These are phyloP conservation scores for Podila epicladia DNA, from an alignment of 192 early-diverging fungal species.

Conservation along the genomic window DNA sequence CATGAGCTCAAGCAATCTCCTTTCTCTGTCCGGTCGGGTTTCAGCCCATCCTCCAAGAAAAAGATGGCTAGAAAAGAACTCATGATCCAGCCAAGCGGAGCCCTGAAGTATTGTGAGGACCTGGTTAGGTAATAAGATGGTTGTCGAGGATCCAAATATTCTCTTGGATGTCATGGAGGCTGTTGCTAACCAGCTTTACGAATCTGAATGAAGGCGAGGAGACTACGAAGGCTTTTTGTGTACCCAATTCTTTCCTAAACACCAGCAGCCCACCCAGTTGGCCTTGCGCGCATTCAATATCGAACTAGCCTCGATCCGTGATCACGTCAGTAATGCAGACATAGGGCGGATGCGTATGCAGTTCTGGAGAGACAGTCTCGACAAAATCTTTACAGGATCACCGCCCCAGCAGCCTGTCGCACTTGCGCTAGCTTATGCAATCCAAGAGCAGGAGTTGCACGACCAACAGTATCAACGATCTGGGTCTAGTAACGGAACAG, in stretches of 20 bases:
- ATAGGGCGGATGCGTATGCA: conserved; percentile 86
- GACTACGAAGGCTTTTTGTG: conserved; percentile 50
- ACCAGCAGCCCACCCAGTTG: conserved; percentile 72
- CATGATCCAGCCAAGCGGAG: conserved; percentile 16
- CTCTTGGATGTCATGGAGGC: no score
- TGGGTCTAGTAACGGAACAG: conserved; percentile 36
- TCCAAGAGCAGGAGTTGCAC: conserved; percentile 39
- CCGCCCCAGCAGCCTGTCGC: conserved; percentile 85
- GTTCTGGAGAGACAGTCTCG: conserved; percentile 91
- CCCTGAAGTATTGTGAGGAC: conserved; percentile 41
- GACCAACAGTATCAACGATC: conserved; percentile 31
- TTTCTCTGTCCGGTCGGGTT: conserved; percentile 21
- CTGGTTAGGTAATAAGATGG: conserved; percentile 27
- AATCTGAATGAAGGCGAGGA: conserved; percentile 8
- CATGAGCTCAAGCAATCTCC: conserved; percentile 35
- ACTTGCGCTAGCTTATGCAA: conserved; percentile 67
- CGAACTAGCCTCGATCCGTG: conserved; percentile 84
- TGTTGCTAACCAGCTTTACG: no score
- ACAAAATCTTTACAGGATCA: conserved; percentile 65
- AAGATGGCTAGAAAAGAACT: conserved; percentile 6
- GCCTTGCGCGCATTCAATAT: conserved; percentile 91
- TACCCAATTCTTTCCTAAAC: conserved; percentile 73
- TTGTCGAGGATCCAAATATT: no score
- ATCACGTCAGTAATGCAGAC: conserved; percentile 70
- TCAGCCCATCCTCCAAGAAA: neutral